These are phyloP conservation scores for Cutaneotrichosporon mucoides DNA, from an alignment of 1,284 basidiomycete species.

Conservation along the genomic window DNA sequence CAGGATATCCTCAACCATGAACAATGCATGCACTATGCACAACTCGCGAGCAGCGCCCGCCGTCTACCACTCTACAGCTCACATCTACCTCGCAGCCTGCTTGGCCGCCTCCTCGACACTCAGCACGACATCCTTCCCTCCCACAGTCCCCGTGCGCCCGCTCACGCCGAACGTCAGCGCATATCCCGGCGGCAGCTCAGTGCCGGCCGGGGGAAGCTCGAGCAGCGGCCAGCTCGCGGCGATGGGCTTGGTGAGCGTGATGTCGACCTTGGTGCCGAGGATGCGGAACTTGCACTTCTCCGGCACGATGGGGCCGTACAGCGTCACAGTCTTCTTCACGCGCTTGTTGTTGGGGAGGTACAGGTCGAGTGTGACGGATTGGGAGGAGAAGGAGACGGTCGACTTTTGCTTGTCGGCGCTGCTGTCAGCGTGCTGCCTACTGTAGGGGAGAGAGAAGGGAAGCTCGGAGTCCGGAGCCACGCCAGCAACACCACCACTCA, in stretches of 20 bases:
- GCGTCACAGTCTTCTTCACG: slow-evolving; percentile 66
- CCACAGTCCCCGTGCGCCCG: slow-evolving; percentile 86
- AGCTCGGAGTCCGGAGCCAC: too few relatives aligned
- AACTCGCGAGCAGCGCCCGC: too few relatives aligned
- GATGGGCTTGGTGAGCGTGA: slow-evolving; percentile 71
- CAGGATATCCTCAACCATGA: too few relatives aligned
- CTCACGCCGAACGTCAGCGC: slow-evolving; percentile 82
- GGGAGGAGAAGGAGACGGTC: slow-evolving; percentile 60
- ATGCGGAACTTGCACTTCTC: slow-evolving; percentile 64
- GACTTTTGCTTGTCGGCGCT: slow-evolving; percentile 69
- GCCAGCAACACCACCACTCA: slow-evolving; percentile 5
- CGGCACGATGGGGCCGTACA: slow-evolving; percentile 78
- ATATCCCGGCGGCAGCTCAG: slow-evolving; percentile 58
- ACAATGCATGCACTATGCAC: too few relatives aligned
- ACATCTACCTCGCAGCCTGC: neutral
- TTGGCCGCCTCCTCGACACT: slow-evolving; percentile 59
- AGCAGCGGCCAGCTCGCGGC: slow-evolving; percentile 78
- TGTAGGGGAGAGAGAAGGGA: too few relatives aligned
- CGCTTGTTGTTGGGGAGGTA: slow-evolving; percentile 74
- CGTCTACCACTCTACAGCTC: neutral
- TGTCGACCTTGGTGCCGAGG: slow-evolving; percentile 81
- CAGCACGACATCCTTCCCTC: slow-evolving; percentile 71
- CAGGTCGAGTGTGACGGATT: slow-evolving; percentile 58
- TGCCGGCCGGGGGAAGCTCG: slow-evolving; percentile 58
- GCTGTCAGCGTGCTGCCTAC: slow-evolving; percentile 8